These are phyloP conservation scores for Colletotrichum sp. DNA, from an alignment of 2,329 filamentous ascomycete genomes.

Conservation along the genomic window DNA sequence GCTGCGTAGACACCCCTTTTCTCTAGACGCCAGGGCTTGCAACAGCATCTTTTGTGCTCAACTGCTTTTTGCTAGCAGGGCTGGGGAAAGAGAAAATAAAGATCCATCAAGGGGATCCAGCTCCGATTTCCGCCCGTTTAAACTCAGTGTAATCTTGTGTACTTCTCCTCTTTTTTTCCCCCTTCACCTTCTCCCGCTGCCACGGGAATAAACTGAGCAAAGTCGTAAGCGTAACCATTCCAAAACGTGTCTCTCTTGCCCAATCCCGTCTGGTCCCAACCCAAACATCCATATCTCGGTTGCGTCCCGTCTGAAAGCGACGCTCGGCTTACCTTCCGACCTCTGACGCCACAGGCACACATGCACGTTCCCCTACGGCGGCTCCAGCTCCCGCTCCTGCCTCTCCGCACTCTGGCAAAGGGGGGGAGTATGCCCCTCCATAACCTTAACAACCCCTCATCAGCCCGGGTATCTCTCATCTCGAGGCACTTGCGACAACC, in stretches of 20 bases:
- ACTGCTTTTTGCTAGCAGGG: not conserved
- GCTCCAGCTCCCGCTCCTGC: conserved; percentile 21
- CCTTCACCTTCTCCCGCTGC: not conserved
- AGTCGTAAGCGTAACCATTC: conserved; percentile 10
- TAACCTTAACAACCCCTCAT: conserved; percentile 23
- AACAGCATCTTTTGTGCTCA: not conserved
- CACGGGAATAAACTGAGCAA: conserved; percentile 10
- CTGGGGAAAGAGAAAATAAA: not conserved
- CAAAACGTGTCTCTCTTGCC: not conserved
- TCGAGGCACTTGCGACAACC: conserved; percentile 18
- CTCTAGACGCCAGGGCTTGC: not conserved
- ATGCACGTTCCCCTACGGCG: conserved; percentile 21
- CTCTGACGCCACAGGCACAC: conserved; percentile 17
- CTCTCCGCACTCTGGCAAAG: conserved; percentile 22
- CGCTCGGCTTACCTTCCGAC: conserved; percentile 19
- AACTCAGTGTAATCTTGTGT: not conserved
- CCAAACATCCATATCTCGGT: not conserved
- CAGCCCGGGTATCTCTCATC: conserved; percentile 23
- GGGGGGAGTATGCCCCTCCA: conserved; percentile 23
- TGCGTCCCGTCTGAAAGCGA: conserved; percentile 4
- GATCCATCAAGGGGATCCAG: not conserved
- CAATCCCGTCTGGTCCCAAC: not conserved
- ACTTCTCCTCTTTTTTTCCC: not conserved
- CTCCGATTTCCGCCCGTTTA: conserved; percentile 1
- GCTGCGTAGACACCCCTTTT: not conserved